Base-by-base conservation (phyloP, 345 rosid species). In the Populus ilicifolia region DNA sequence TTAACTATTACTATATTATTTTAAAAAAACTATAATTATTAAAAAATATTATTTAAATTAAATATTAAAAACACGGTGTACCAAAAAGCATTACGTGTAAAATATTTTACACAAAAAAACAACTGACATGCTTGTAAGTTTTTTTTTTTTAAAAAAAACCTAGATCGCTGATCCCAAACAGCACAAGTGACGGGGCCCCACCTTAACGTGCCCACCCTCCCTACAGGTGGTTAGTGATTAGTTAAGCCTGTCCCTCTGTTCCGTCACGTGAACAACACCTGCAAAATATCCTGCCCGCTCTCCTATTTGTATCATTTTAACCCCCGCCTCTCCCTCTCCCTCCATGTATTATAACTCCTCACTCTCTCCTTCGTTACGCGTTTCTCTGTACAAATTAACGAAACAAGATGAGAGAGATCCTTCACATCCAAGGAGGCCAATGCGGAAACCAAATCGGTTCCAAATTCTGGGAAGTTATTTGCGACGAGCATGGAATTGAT, bases 391-490 rank as follows among this genome's bases (percentile, higher is more conserved):
- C 20, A 66, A 36, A 66, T 1, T 21, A 14, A 69, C 13, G 23
- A 21, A 39, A 20, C 46, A 79, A 54, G 69, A 94, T 94, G 98
- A 91, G 98, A 81, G 98, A 94, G 82, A 94, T 94, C 90, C 89
- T 94, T 67, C 98, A 94, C 84, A 78, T 94, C 20, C 98, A 94
- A 74, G 98, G 92, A 7, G 98, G 98, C 66, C 98, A 94, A 88
- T 94, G 98, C 87, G 98, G 98, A 16, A 94, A 94, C 91, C 98
- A 94, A 78, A 94, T 94, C 82, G 98, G 98, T 23, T 91, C 98
- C 84, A 94, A 94, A 75, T 94, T 94, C 82, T 94, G 98, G 98
- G 98, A 94, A 77, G 98, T 94, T 7, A 94, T 94, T 76, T 94
- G 98, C 88, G 93, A 89, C 77, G 97, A 94, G 78, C 98, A 94